These are phyloP conservation scores for Geum urbanum DNA, from an alignment of 306 rosid genomes.

Conservation along the genomic window DNA sequence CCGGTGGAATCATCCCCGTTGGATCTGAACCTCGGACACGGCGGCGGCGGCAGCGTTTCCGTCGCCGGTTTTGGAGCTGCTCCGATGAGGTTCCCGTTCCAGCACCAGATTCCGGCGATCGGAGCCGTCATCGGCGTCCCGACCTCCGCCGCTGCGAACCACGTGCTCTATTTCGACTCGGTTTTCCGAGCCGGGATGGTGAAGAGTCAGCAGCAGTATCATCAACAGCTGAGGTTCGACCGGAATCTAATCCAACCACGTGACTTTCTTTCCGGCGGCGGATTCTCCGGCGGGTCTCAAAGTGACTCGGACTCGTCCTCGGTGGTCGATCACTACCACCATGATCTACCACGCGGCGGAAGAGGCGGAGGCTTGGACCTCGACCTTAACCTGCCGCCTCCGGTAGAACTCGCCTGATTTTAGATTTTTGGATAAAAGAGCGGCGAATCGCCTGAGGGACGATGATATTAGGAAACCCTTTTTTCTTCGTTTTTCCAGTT, in stretches of 20 bases:
- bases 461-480: neutral
- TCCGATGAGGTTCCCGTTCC: slow-evolving; percentile 55
- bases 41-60: neutral
- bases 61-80: slow-evolving; percentile 18
- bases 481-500: neutral
- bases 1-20: slow-evolving; percentile 64
- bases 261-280: slow-evolving; percentile 21
- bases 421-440: neutral
- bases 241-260: slow-evolving; percentile 5
- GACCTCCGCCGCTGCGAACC: slow-evolving; percentile 31
- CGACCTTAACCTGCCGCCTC: slow-evolving; percentile 48
- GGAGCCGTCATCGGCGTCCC: slow-evolving; percentile 28
- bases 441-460: too few species aligned
- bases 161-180: slow-evolving; percentile 40
- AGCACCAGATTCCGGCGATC: slow-evolving; percentile 26
- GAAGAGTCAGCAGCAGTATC: slow-evolving; percentile 18
- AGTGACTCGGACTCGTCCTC: slow-evolving; percentile 51
- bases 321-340: slow-evolving; percentile 31
- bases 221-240: slow-evolving; percentile 26
- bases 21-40: slow-evolving; percentile 56
- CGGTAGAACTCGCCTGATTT: slow-evolving; percentile 36
- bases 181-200: slow-evolving; percentile 43
- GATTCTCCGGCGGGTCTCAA: slow-evolving; percentile 29
- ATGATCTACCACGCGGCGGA: slow-evolving; percentile 26
- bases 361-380: too few species aligned